Conservation (phyloP, 768 basidiomycete genomes). For the Mycena polygramma region DNA sequence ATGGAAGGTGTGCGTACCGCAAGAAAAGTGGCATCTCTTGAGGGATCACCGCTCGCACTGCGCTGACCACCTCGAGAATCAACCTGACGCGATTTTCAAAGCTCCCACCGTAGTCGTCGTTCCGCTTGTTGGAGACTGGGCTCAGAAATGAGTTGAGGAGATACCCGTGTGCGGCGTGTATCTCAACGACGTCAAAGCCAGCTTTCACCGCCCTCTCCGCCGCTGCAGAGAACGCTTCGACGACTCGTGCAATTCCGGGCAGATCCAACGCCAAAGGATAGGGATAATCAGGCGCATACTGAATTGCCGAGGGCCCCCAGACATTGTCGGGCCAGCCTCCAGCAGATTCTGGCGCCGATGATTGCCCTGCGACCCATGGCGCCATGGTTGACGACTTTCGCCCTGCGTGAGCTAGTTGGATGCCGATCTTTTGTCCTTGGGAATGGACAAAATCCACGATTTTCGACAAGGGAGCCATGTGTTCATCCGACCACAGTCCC, state of each 20-base stretch:
- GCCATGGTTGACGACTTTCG: slow-evolving; percentile 77
- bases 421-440: slow-evolving; percentile 75
- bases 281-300: slow-evolving; percentile 57
- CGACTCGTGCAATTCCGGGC: slow-evolving; percentile 69
- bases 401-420: slow-evolving; percentile 84
- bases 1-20: slow-evolving; percentile 53
- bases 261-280: slow-evolving; percentile 68
- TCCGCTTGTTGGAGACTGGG: slow-evolving; percentile 72
- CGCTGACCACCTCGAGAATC: slow-evolving; percentile 72
- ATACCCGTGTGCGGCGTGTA: slow-evolving; percentile 77
- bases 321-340: slow-evolving; percentile 71
- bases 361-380: slow-evolving; percentile 66
- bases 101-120: slow-evolving; percentile 78
- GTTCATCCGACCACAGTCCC: slow-evolving; percentile 75
- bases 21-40: slow-evolving; percentile 78
- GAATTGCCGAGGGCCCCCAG: slow-evolving; percentile 68
- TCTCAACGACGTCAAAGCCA: slow-evolving; percentile 73
- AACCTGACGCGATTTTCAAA: slow-evolving; percentile 79
- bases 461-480: slow-evolving; percentile 58
- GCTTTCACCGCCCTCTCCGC: slow-evolving; percentile 67
- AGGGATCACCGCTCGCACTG: slow-evolving; percentile 71
- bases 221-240: slow-evolving; percentile 66
- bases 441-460: slow-evolving; percentile 82
- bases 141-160: slow-evolving; percentile 69
- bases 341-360: slow-evolving; percentile 49